Evolutionary conservation across 169 alveolate genomes (phyloP), one percentile per base, ranked within the genome.

Genomic region (Eimeria brunetti): DNA sequence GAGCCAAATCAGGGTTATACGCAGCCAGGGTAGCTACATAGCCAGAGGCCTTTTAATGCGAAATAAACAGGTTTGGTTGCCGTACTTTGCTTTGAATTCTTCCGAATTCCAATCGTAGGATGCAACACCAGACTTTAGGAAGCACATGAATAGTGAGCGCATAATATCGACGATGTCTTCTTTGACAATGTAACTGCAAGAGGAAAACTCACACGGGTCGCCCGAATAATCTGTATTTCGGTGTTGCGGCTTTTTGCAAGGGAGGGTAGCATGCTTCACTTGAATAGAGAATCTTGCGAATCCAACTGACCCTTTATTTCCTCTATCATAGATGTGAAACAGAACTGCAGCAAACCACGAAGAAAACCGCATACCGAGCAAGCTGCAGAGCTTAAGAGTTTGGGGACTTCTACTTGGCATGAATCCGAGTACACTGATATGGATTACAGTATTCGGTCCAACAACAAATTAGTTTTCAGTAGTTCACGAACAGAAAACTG

Each of bases 321-420:
- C 96, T 58, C 94, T 41, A 88, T 95, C 96, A 56, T 95, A 95
- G 46, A 95, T 85, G 75, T 88, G 95, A 67, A 95, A 95, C 60
- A 95, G 86, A 53, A 95, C 96, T 95, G 95, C 94, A 71, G 64
- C 75, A 24, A 85, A 58, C 24, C n/a, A 53, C 36, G 44, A 67
- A 67, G 78, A 46, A 67, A 33, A 33, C 8, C 30, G 83, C 83
- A 38, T 30, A 18, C 16, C 3, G 83, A 73, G 33, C 53, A 73
- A 73, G 56, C 56, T 38, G 12, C 6, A 73, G 53, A 16, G 18
- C 83, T 33, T 73, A 4, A 14, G n/a, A 73, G 16, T 18, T 22
- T 20, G 14, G 33, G 16, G 14, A 38, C 51, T 36, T 73, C 38
- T 53, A 12, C 33, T 16, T 38, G 56, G 1, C 12, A 33, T 36